Conservation (phyloP, 179 eudicot genomes). For the Beta corolliflora region DNA sequence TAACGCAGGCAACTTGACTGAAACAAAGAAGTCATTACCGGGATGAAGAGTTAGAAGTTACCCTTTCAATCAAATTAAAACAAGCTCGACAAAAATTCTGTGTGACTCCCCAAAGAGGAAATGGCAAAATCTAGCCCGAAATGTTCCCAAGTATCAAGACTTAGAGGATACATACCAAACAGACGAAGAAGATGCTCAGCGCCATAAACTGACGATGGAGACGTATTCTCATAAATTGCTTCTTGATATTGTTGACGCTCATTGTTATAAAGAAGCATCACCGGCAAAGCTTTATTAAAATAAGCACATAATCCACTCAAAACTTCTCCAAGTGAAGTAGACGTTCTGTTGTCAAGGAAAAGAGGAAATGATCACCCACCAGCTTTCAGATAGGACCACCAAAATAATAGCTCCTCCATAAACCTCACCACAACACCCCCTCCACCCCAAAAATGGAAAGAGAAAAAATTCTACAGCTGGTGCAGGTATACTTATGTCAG, state of each 20-base stretch:
- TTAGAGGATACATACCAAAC: conserved; percentile 53
- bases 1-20: conserved; percentile 80
- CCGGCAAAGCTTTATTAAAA: conserved; percentile 78
- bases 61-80: not conserved
- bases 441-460: not conserved
- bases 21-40: conserved; percentile 10
- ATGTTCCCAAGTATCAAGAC: not conserved
- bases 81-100: not conserved
- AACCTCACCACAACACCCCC: not conserved
- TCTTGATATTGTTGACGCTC: conserved; percentile 73
- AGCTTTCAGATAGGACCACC: not conserved
- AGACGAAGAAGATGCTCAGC: conserved; percentile 90
- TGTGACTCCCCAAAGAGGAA: not conserved
- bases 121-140: not conserved
- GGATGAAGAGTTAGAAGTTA: not conserved
- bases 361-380: not conserved
- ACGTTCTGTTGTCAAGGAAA: conserved; percentile 40
- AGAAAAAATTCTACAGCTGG: too few relatives aligned
- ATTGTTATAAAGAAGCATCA: conserved; percentile 64
- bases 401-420: not conserved
- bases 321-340: conserved; percentile 57
- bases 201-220: conserved; percentile 73
- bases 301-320: conserved; percentile 63
- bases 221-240: conserved; percentile 39
- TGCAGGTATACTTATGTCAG: too few relatives aligned